phyloP scores from a whole-genome alignment of 2,329 filamentous ascomycete genomes.

The Alternaria sp. region DNA sequence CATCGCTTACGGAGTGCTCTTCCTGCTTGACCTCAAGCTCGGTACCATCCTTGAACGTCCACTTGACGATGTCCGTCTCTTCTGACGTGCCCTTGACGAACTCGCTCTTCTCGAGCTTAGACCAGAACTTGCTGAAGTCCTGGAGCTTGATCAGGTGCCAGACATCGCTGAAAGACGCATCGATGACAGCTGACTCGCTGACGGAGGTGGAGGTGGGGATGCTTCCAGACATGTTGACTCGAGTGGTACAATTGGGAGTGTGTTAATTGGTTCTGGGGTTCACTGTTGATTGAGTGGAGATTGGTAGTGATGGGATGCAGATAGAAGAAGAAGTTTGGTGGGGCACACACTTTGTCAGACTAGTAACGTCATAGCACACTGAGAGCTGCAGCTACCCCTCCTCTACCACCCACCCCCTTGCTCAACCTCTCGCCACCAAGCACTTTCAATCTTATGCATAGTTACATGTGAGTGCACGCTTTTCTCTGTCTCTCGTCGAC shows the following conservation, averaged over 20 bases:
- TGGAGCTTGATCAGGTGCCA: slow-evolving; percentile 80
- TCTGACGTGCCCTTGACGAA: slow-evolving; percentile 68
- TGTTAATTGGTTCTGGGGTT: slow-evolving; percentile 2
- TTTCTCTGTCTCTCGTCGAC: not conserved
- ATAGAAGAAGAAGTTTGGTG: slow-evolving; percentile 29
- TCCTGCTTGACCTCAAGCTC: slow-evolving; percentile 77
- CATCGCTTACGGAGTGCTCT: slow-evolving; percentile 70
- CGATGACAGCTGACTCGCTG: slow-evolving; percentile 72
- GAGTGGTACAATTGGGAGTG: slow-evolving; percentile 16
- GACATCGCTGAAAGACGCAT: slow-evolving; percentile 70
- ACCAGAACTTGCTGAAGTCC: slow-evolving; percentile 73
- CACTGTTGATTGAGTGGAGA: slow-evolving; percentile 5
- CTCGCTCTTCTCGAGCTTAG: slow-evolving; percentile 68
- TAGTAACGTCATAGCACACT: slow-evolving; percentile 28
- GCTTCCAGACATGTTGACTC: slow-evolving; percentile 35
- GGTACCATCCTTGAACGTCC: slow-evolving; percentile 75
- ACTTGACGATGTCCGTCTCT: slow-evolving; percentile 74
- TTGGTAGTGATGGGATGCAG: slow-evolving; percentile 13
- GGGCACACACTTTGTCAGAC: slow-evolving; percentile 25
- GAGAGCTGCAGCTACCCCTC: slow-evolving; percentile 39
- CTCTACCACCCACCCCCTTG: slow-evolving; percentile 30
- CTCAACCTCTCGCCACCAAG: slow-evolving; percentile 27
- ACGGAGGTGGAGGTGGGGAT: slow-evolving; percentile 74
- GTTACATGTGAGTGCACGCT: not conserved
- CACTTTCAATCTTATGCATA: slow-evolving; percentile 10